Evolutionary conservation across 73 alveolate species (phyloP).

Genomic region (Symbiodinium natans): DNA sequence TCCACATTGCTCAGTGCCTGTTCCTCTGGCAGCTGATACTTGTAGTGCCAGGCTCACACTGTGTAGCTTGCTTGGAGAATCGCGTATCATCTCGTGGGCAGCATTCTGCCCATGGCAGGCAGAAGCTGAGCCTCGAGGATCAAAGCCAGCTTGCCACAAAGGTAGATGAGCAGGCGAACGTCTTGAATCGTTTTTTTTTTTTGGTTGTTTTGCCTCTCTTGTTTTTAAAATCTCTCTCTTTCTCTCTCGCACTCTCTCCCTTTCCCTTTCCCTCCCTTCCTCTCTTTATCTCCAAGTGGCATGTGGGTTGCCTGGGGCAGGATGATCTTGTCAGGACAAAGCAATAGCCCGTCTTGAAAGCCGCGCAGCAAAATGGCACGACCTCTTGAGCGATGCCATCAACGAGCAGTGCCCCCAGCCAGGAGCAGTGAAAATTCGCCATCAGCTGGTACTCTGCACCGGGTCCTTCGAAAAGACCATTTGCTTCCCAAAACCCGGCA

Average conservation of each 20-base stretch:
- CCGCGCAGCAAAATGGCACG: conserved; percentile 93
- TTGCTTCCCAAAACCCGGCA: no score
- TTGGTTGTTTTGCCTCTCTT: not conserved
- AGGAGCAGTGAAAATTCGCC: no score
- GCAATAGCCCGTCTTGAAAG: conserved; percentile 71
- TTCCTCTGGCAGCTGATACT: no score
- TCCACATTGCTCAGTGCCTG: no score
- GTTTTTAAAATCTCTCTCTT: not conserved
- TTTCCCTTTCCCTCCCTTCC: not conserved
- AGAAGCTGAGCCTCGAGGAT: conserved; percentile 48
- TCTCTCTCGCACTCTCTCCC: not conserved
- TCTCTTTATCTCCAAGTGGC: no score
- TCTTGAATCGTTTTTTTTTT: not conserved
- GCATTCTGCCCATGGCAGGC: no score
- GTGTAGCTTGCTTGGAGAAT: no score
- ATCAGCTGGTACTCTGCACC: no score
- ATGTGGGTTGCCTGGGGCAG: no score
- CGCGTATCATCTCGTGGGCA: no score
- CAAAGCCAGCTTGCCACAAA: conserved; percentile 33
- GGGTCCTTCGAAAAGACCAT: no score
- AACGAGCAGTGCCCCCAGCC: conserved; percentile 9
- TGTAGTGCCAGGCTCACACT: no score
- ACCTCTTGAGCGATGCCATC: conserved; percentile 85
- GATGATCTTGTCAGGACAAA: conserved; percentile 9
- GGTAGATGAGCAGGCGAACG: conserved; percentile 28